Evolutionary conservation across 2,329 filamentous ascomycete species (phyloP).

Genomic region (Alternaria postmessia): DNA sequence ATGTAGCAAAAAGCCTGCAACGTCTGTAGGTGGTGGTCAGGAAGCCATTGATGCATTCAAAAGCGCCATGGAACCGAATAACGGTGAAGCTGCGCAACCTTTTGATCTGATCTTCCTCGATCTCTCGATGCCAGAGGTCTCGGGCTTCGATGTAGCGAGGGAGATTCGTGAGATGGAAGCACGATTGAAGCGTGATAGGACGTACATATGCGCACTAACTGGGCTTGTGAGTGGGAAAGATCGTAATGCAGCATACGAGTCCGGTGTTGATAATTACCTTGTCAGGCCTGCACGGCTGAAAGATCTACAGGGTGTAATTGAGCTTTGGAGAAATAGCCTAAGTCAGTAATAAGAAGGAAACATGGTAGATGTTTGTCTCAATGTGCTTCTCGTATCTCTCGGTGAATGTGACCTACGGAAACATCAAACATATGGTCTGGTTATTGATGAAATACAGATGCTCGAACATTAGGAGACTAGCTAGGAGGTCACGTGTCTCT

Average conservation of each 20-base stretch:
- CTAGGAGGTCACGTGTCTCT: neutral
- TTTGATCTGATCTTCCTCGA: conserved; percentile 18
- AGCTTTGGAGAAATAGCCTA: conserved; percentile 6
- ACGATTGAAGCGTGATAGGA: neutral
- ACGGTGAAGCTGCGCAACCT: neutral
- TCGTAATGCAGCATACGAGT: conserved; percentile 14
- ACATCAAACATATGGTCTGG: neutral
- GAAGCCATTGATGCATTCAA: conserved; percentile 14
- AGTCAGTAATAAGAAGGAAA: neutral
- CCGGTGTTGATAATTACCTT: conserved; percentile 14
- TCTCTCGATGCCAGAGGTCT: conserved; percentile 13
- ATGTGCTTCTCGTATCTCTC: neutral
- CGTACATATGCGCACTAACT: conserved; percentile 15
- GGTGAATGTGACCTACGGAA: neutral
- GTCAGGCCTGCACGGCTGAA: conserved; percentile 6
- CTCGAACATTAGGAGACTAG: no score
- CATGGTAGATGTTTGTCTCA: neutral
- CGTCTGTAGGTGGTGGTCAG: conserved; percentile 9
- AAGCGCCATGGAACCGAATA: neutral
- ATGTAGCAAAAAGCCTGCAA: conserved; percentile 9
- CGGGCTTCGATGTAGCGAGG: conserved; percentile 15
- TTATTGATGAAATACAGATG: neutral
- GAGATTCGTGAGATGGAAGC: conserved; percentile 14
- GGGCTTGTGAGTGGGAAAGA: conserved; percentile 14
- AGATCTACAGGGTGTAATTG: conserved; percentile 8